These are phyloP conservation scores for Penicillium sp. DNA, from an alignment of 2,329 filamentous ascomycete genomes.

Conservation along the genomic window DNA sequence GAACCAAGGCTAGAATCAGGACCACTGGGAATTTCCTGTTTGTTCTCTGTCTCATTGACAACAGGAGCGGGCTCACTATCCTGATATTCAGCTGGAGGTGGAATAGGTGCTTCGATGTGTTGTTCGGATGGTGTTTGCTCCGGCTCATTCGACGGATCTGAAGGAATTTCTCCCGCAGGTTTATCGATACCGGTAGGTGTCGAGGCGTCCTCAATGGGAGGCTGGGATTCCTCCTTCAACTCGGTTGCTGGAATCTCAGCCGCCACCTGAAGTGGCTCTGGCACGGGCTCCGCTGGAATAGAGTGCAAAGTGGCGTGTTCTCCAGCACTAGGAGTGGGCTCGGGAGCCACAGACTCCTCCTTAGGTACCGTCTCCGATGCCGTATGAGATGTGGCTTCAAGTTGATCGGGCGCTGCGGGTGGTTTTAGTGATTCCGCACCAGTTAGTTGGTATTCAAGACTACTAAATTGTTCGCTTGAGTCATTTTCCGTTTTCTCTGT, in stretches of 20 bases:
- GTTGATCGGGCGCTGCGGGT: background rate
- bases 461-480: background rate
- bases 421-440: background rate
- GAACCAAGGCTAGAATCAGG: background rate
- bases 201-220: background rate
- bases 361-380: background rate
- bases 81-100: background rate
- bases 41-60: background rate
- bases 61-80: background rate
- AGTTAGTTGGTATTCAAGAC: background rate
- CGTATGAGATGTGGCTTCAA: background rate
- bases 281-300: background rate
- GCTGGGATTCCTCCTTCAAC: background rate
- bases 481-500: constrained; percentile 7
- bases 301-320: background rate
- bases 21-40: background rate
- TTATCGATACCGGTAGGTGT: background rate
- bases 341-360: background rate
- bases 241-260: constrained; percentile 1
- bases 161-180: too few species aligned
- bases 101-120: background rate
- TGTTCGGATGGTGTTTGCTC: background rate
- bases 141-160: background rate
- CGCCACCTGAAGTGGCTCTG: background rate
- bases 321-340: background rate